Evolutionary conservation across 1,284 basidiomycete genomes (phyloP), one percentile per base, ranked within the genome.

Genomic region (Bondarzewia mesenterica): DNA sequence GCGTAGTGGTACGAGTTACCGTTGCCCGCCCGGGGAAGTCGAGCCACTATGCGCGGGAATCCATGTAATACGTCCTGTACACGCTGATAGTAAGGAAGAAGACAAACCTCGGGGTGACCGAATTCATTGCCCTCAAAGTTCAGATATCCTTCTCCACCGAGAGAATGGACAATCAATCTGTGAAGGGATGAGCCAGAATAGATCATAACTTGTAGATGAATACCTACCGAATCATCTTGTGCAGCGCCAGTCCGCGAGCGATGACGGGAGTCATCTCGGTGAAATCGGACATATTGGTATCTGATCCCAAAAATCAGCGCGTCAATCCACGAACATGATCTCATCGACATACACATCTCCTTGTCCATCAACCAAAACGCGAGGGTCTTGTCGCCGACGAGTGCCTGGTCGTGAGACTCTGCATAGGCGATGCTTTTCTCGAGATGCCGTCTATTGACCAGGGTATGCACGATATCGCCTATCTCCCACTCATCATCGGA

Each of bases 291-390:
- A 99, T 99, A 69, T 93, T 77, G 8, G 93, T 94, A 67, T 97
- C 92, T 86, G 57, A 3, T 70, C 71, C 61, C 63, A 64, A 46
- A 66, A 63, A 55, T 69, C 60, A 60, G 53, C 15, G 52, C 37
- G 7, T 6, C 16, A 18, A 27, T 43, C 40, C 39, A 46, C 44
- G n/a, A 21, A 41, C 15, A 18, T 39, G 18, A 5, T 52, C 4
- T 26, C 27, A 48, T 18, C 22, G 27, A 72, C 77, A 54, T 72
- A 92, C 89, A 94, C 95, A 99, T 99, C 66, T 98, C 95, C 70
- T 96, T 95, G 70, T 99, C 95, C 95, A 99, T 99, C 48, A 99
- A 68, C 95, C 95, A 99, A 70, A 99, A 99, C 1, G 95, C 95
- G 29, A 98, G 63, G 1, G 95, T 98, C 73, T 98, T 98, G 72